Conservation (phyloP, 495 filamentous ascomycete species). For the Evernia prunastri region DNA sequence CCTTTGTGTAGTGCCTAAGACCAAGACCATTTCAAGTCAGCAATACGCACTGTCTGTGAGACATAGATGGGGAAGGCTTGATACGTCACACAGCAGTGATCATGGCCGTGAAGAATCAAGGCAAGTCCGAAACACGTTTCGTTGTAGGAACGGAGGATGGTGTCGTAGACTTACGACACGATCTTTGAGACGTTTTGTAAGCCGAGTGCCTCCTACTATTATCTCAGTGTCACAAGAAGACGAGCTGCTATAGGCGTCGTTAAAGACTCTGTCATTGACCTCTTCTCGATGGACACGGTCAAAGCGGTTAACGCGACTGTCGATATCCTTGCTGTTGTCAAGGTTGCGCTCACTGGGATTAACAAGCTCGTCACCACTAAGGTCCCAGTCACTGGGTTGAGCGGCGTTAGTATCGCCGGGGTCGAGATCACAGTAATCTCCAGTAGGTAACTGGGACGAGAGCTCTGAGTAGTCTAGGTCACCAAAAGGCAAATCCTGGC, state of each 20-base stretch:
- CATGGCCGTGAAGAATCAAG: neutral
- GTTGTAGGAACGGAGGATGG: neutral
- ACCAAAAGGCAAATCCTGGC: neutral
- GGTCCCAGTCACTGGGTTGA: neutral
- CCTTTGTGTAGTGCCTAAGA: slow-evolving; percentile 18
- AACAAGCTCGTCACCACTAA: neutral
- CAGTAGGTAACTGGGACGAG: neutral
- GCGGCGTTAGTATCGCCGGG: neutral
- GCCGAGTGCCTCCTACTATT: slow-evolving; percentile 4
- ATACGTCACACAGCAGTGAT: neutral
- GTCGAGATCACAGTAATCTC: neutral
- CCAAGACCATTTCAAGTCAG: too few species aligned
- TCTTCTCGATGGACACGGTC: neutral
- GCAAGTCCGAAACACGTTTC: neutral
- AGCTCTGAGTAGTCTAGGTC: neutral
- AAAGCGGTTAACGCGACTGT: neutral
- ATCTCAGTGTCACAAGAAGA: slow-evolving; percentile 6
- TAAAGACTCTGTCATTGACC: neutral
- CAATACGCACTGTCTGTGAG: neutral
- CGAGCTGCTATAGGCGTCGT: neutral
- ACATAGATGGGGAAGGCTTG: neutral
- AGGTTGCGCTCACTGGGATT: neutral
- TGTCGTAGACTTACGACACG: slow-evolving; percentile 9
- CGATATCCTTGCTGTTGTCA: neutral
- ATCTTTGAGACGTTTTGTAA: neutral